These are phyloP conservation scores for Sclerotiophoma versabilis DNA, from an alignment of 2,329 filamentous ascomycete genomes.

Conservation along the genomic window DNA sequence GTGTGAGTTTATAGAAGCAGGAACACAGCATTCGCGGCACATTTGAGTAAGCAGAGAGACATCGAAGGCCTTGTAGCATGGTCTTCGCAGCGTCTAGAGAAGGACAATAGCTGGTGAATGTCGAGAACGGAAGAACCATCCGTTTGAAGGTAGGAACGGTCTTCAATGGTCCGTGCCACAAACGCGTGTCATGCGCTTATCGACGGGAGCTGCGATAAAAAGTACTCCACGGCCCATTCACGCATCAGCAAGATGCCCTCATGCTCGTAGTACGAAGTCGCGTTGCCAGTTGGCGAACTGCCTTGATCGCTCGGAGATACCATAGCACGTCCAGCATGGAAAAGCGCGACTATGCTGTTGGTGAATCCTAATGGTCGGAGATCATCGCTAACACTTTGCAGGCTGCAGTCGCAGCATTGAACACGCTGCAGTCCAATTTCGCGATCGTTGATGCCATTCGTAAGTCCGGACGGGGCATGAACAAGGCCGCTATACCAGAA, in stretches of 20 bases:
- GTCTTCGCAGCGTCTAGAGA: no score
- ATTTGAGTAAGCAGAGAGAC: no score
- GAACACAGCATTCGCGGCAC: no score
- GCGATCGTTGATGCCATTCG: constrained; percentile 77
- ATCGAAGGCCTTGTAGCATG: no score
- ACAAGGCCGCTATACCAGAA: constrained; percentile 78
- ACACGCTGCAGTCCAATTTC: constrained; percentile 80
- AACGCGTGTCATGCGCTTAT: constrained; percentile 36
- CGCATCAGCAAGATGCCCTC: constrained; percentile 34
- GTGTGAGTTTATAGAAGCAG: no score
- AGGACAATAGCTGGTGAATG: neutral
- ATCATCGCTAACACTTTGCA: constrained; percentile 45
- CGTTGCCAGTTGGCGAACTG: constrained; percentile 22
- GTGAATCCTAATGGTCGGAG: constrained; percentile 8
- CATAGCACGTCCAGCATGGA: constrained; percentile 35
- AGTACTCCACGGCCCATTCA: constrained; percentile 5
- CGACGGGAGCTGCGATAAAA: constrained; percentile 26
- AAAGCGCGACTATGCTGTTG: constrained; percentile 47
- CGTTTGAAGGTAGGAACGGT: constrained; percentile 9
- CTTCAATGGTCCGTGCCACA: constrained; percentile 20
- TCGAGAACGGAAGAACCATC: constrained; percentile 5
- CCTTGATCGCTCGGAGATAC: constrained; percentile 21
- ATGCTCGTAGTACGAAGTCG: constrained; percentile 40
- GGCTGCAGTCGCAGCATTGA: constrained; percentile 76
- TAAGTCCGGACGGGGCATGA: constrained; percentile 76